Evolutionary conservation across 1,139 yeast species (phyloP).

Genomic region (Nakaseomyces nivariensis): DNA sequence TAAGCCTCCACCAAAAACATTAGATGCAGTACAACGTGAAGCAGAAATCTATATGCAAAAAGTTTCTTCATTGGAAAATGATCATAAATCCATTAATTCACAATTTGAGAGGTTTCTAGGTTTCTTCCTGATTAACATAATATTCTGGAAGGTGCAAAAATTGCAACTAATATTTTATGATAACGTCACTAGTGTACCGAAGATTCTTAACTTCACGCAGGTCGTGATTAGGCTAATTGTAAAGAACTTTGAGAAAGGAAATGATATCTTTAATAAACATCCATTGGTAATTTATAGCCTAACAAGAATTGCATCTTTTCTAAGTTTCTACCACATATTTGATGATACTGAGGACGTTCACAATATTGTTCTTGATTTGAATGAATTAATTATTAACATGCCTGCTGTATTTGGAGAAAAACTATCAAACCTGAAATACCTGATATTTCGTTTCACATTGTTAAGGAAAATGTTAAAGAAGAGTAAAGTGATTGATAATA

Average conservation of each 20-base stretch:
- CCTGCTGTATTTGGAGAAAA: slow-evolving; percentile 12
- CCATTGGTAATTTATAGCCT: slow-evolving; percentile 19
- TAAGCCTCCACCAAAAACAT: slow-evolving; percentile 24
- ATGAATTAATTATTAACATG: slow-evolving; percentile 15
- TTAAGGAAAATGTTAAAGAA: neutral
- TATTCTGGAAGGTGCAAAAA: slow-evolving; percentile 23
- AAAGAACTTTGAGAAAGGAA: slow-evolving; percentile 13
- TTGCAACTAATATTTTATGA: slow-evolving; percentile 19
- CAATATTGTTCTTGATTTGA: slow-evolving; percentile 16
- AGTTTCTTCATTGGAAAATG: slow-evolving; percentile 8
- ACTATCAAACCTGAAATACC: slow-evolving; percentile 37
- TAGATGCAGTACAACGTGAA: slow-evolving; percentile 24
- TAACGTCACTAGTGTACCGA: slow-evolving; percentile 13
- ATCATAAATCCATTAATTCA: slow-evolving; percentile 12
- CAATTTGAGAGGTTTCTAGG: slow-evolving; percentile 21
- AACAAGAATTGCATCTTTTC: slow-evolving; percentile 18
- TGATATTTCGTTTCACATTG: slow-evolving; percentile 16
- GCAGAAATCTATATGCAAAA: slow-evolving; percentile 16
- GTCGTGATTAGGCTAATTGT: slow-evolving; percentile 16
- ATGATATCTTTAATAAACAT: slow-evolving; percentile 16
- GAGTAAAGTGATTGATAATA: neutral
- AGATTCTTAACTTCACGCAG: slow-evolving; percentile 15
- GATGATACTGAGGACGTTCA: slow-evolving; percentile 14
- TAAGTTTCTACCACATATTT: slow-evolving; percentile 21
- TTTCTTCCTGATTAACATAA: slow-evolving; percentile 13